These are phyloP conservation scores for Lachnum nothofagi DNA, from an alignment of 2,329 filamentous ascomycete genomes.

Conservation along the genomic window DNA sequence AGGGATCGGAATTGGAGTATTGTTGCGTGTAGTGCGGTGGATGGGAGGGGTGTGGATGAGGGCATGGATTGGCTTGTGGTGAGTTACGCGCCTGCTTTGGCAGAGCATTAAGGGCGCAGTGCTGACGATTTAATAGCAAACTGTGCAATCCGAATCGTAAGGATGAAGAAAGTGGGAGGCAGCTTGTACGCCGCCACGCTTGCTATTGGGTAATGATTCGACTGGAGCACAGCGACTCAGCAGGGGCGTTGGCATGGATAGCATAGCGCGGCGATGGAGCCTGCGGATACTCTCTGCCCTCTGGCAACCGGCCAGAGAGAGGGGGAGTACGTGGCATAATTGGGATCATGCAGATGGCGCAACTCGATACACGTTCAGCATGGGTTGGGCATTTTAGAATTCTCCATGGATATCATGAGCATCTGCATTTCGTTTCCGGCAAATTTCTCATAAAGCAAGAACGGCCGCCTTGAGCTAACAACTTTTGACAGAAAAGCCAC, in stretches of 20 bases:
- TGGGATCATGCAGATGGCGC: neutral
- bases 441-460: too few relatives aligned
- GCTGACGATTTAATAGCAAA: slow-evolving; percentile 29
- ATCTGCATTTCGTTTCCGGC: slow-evolving; percentile 1
- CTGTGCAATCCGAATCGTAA: slow-evolving; percentile 33
- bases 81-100: slow-evolving; percentile 10
- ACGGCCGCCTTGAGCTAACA: too few relatives aligned
- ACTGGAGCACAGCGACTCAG: slow-evolving; percentile 12
- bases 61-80: slow-evolving; percentile 96
- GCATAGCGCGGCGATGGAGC: neutral
- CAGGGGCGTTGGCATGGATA: slow-evolving; percentile 6
- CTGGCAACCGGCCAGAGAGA: neutral
- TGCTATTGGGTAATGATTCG: slow-evolving; percentile 16
- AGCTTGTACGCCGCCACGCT: slow-evolving; percentile 18
- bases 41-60: slow-evolving; percentile 88
- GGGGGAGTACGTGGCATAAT: neutral
- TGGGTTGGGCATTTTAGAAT: neutral
- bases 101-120: neutral
- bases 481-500: too few relatives aligned
- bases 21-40: slow-evolving; percentile 92
- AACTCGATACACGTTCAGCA: neutral
- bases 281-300: neutral
- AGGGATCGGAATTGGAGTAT: slow-evolving; percentile 99
- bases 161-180: slow-evolving; percentile 1
- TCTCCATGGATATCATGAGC: neutral